Percentiles rank a stretch among this genome's conserved stretches.
These are phyloP conservation scores for Eutrema japonicum DNA, from an alignment of 345 rosid species.

Conservation along the genomic window DNA sequence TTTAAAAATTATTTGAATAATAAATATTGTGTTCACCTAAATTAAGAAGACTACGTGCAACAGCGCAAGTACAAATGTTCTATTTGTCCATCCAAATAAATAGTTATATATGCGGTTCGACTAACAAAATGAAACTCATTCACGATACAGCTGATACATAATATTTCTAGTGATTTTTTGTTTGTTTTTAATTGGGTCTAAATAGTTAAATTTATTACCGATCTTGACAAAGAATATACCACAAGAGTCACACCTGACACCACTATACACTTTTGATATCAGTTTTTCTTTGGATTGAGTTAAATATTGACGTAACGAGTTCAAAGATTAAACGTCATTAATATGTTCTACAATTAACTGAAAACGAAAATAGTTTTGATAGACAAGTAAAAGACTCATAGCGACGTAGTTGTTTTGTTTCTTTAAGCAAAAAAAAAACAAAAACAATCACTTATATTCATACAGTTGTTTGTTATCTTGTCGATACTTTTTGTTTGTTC, in stretches of 20 bases:
- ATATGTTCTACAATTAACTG: neutral
- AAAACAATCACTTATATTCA: neutral
- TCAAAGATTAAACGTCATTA: neutral
- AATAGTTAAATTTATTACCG: neutral
- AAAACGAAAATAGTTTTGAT: slow-evolving; percentile 7
- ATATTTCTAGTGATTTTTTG: too few relatives aligned
- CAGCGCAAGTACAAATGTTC: neutral
- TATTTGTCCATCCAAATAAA: neutral
- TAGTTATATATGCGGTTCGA: neutral
- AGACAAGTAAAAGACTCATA: slow-evolving; percentile 5
- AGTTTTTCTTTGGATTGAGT: neutral
- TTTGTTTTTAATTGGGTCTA: too few relatives aligned
- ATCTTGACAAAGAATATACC: neutral
- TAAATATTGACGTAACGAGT: neutral
- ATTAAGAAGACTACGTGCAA: neutral
- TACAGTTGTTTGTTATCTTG: neutral
- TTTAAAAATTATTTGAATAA: too few relatives aligned
- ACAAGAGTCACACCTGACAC: neutral
- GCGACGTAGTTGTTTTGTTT: slow-evolving; percentile 21
- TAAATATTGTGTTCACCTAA: neutral
- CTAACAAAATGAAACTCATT: neutral
- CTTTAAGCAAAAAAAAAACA: neutral
- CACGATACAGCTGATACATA: neutral
- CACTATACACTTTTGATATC: neutral
- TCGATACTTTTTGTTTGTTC: neutral